Conservation (phyloP, 192 early-diverging fungal genomes). For the Coemansia sp. region DNA sequence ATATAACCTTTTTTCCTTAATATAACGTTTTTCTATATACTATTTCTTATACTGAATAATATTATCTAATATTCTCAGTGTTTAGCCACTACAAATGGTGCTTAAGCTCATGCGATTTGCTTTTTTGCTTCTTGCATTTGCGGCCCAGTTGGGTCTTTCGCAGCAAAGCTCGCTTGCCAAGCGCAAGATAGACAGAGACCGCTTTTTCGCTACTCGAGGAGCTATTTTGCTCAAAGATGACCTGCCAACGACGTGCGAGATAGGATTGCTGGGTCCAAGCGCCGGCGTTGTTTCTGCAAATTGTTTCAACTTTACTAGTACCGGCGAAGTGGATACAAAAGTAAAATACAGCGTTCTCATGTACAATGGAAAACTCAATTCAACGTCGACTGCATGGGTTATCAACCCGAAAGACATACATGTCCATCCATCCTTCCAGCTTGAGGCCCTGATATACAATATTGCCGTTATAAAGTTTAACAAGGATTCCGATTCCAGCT, state of each 20-base stretch:
- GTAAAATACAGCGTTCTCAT: not conserved
- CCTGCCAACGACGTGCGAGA: constrained; percentile 1
- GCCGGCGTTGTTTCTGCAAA: not conserved
- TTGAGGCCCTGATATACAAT: not conserved
- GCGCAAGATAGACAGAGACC: not conserved
- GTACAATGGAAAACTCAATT: not conserved
- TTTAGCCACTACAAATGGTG: not conserved
- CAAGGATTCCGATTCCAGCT: not conserved
- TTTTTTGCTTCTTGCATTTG: not conserved
- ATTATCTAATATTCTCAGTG: not conserved
- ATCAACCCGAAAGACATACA: not conserved
- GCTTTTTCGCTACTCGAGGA: not conserved
- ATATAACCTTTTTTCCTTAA: too few relatives aligned
- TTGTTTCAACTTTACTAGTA: not conserved
- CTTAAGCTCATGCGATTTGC: not conserved
- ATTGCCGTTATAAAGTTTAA: constrained; percentile 1
- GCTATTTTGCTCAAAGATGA: not conserved
- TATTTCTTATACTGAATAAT: not conserved
- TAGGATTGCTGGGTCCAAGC: not conserved
- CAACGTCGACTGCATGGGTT: not conserved
- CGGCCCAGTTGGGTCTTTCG: not conserved
- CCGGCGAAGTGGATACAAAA: not conserved
- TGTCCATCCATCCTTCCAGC: not conserved
- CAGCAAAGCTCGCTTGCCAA: not conserved
- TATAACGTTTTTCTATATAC: too few relatives aligned